A percentile compares a stretch with the other conserved stretches of the same genome.
Conservation (phyloP, 345 rosid species). For the Raphanus raphanistrum region DNA sequence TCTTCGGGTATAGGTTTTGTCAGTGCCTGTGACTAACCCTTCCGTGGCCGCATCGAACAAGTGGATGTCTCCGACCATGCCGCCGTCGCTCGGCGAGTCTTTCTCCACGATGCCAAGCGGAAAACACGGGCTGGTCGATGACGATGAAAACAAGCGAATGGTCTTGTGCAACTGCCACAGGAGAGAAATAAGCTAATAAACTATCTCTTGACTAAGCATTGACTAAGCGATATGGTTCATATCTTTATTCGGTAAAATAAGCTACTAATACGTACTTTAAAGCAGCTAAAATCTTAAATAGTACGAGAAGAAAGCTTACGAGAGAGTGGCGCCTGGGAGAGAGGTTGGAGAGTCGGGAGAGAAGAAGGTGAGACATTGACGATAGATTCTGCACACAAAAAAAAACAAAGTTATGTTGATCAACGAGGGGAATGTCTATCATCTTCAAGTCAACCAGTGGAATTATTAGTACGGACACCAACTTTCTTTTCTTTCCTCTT, state of each 20-base stretch:
- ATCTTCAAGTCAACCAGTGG: not conserved
- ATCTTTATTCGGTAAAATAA: not conserved
- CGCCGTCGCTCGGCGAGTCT: not conserved
- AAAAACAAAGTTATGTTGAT: not conserved
- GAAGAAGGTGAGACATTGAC: not conserved
- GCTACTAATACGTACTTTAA: not conserved
- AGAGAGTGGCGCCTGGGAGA: not conserved
- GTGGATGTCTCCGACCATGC: not conserved
- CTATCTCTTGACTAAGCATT: not conserved
- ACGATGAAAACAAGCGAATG: constrained; percentile 13
- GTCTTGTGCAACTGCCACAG: not conserved
- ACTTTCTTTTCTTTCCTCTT: not conserved
- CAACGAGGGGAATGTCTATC: not conserved
- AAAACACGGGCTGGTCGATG: not conserved
- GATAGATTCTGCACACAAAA: not conserved
- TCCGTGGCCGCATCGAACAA: not conserved
- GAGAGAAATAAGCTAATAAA: not conserved
- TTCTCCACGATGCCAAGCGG: not conserved
- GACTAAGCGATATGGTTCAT: not conserved
- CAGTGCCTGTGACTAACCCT: not conserved
- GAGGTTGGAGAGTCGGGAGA: not conserved
- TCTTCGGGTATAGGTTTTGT: constrained; percentile 5
- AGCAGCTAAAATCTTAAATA: not conserved
- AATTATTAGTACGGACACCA: not conserved
- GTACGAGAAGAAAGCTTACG: not conserved